Conservation (phyloP, 768 basidiomycete species). For the Boletus sp. region DNA sequence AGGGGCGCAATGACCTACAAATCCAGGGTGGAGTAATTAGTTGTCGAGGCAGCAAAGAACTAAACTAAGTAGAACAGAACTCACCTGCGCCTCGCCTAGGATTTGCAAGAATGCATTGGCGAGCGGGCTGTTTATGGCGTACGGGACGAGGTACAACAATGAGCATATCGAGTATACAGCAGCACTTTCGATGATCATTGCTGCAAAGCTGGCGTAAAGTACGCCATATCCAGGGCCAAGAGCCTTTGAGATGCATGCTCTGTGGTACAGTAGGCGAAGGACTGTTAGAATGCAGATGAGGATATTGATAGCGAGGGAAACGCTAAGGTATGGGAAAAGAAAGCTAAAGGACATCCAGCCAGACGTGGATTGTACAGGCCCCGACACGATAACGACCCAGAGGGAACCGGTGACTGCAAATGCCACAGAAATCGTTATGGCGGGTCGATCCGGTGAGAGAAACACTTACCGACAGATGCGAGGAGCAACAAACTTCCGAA, state of each 20-base stretch:
- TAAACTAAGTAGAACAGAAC: not conserved
- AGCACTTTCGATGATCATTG: conserved; percentile 36
- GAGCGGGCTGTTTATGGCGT: conserved; percentile 21
- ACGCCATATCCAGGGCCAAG: conserved; percentile 28
- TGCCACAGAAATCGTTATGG: not conserved
- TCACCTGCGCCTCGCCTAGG: conserved; percentile 32
- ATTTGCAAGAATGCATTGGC: conserved; percentile 31
- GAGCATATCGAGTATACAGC: conserved; percentile 34
- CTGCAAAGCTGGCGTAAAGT: conserved; percentile 33
- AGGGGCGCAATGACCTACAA: conserved; percentile 46
- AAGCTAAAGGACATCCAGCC: conserved; percentile 34
- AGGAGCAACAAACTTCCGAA: conserved; percentile 24
- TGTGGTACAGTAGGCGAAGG: conserved; percentile 31
- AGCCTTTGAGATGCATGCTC: conserved; percentile 21
- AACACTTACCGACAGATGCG: conserved; percentile 22
- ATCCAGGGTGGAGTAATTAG: not conserved
- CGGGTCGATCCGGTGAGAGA: not conserved
- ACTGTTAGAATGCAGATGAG: conserved; percentile 32
- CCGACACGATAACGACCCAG: conserved; percentile 29
- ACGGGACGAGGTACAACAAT: conserved; percentile 33
- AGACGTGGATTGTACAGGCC: conserved; percentile 14
- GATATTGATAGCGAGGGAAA: conserved; percentile 35
- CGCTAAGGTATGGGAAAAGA: conserved; percentile 33
- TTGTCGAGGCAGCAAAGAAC: not conserved
- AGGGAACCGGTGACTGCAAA: conserved; percentile 28